Base-by-base conservation (phyloP, 148 eudicot genomes). In the Rhododendron ovatum region DNA sequence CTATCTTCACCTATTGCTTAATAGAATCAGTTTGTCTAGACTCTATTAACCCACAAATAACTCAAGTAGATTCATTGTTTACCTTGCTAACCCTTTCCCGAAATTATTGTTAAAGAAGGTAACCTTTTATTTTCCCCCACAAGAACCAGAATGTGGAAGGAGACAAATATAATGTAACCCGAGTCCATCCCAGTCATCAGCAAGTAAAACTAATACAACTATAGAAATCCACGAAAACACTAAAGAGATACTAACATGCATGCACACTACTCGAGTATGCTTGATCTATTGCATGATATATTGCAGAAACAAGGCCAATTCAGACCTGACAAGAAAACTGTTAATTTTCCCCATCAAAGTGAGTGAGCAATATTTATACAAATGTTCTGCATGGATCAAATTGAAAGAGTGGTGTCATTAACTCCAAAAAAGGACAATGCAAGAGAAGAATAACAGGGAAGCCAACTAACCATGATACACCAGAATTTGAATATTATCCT, bases 401-500 rank as follows among this genome's bases (percentile, higher is more conserved):
- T 59, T 18, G 81, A 30, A 65, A 80, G 77, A 86, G 26, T 71
- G 55, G 26, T 63, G 73, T 74, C 50, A n/a, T 74, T 28, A 35
- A 50, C 37, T 17, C 28, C 45, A n/a, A 33, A n/a, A 63, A 80
- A 61, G 71, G 45, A 73, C 43, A 57, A 80, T 67, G 59, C 74
- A 28, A 79, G 22, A 79, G 4, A 73, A 53, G 33, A 79, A 75
- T 20, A 57, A 20, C 2, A n/a, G 18, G 26, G 71, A 80, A 73
- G 65, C 43, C 30, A 83, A 87, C 93, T 92, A 81, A 96, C 99
- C 99, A 82, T 88, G 90, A 88, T 96, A 94, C 78, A 93, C 99
- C 90, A 96, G 87, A 85, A 92, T 96, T 74, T 94, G 99, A 89
- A 96, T 92, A 84, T 96, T 96, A 84, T 95, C 99, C 91, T 93